A percentile compares a stretch with the other conserved stretches of the same genome.
Conservation (phyloP, 78 protist species). For the Planoprotostelium fungivorum region DNA sequence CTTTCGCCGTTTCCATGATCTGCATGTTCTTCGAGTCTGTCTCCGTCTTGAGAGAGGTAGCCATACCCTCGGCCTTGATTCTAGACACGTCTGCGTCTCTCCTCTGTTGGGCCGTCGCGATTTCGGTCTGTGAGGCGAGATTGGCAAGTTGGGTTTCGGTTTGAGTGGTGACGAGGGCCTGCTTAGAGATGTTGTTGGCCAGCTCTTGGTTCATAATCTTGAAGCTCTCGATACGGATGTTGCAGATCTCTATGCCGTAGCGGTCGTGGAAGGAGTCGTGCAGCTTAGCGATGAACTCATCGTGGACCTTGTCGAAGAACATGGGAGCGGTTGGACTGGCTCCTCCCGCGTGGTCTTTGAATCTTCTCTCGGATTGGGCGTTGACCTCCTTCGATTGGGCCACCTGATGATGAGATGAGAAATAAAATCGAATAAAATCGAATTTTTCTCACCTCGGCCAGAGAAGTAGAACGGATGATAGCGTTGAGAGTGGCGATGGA, state of each 20-base stretch:
- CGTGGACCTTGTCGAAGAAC: slow-evolving; percentile 1
- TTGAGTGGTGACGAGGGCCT: neutral
- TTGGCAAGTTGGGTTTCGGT: neutral
- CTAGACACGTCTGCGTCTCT: neutral
- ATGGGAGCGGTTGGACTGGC: neutral
- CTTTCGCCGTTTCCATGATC: neutral
- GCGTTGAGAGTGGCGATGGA: neutral
- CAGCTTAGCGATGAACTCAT: neutral
- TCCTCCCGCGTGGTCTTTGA: neutral
- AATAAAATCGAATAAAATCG: too few species aligned
- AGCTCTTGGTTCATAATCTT: neutral
- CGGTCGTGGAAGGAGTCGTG: slow-evolving; percentile 1
- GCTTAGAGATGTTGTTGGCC: neutral
- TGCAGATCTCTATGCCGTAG: neutral
- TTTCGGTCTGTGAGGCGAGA: neutral
- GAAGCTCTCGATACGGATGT: neutral
- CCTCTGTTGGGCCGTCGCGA: neutral
- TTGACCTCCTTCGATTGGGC: neutral
- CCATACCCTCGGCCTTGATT: neutral
- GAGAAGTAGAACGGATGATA: neutral
- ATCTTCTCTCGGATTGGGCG: neutral
- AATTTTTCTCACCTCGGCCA: too few species aligned
- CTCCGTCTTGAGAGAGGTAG: neutral
- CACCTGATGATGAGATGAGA: too few species aligned
- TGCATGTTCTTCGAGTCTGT: neutral